Evolutionary conservation across 805 yeast genomes (phyloP).

Genomic region (Cyberlindnera galapagoensis): DNA sequence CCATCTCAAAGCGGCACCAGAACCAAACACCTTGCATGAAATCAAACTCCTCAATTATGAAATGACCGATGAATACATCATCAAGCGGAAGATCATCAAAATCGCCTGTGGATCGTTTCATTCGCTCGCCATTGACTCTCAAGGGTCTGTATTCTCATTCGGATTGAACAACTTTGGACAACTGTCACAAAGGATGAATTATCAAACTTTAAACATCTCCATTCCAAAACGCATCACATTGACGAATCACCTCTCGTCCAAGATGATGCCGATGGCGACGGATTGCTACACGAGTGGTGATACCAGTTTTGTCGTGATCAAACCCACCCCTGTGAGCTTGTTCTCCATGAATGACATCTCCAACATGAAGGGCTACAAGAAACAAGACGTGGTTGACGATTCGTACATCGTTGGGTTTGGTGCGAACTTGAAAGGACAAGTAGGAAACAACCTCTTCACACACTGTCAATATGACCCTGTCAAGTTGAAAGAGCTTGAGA

Average conservation of each 20-base stretch:
- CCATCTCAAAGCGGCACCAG: constrained; percentile 53
- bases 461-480: constrained; percentile 70
- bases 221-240: constrained; percentile 58
- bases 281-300: constrained; percentile 67
- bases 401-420: constrained; percentile 61
- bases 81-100: constrained; percentile 30
- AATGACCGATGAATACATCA: constrained; percentile 16
- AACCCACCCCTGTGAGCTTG: constrained; percentile 25
- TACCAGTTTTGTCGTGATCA: constrained; percentile 47
- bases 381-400: constrained; percentile 19
- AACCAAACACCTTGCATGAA: constrained; percentile 42
- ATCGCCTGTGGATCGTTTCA: constrained; percentile 74
- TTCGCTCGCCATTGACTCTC: constrained; percentile 58
- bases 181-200: constrained; percentile 61
- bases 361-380: neutral
- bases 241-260: constrained; percentile 33
- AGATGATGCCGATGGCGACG: constrained; percentile 39
- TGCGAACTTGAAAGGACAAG: constrained; percentile 77
- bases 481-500: constrained; percentile 34
- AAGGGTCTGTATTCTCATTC: no score
- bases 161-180: constrained; percentile 90
- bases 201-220: constrained; percentile 60
- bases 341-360: no score
- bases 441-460: constrained; percentile 70
- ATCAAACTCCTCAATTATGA: constrained; percentile 45